Conservation (phyloP, 805 yeast species). For the Monosporozyma siamensis region DNA sequence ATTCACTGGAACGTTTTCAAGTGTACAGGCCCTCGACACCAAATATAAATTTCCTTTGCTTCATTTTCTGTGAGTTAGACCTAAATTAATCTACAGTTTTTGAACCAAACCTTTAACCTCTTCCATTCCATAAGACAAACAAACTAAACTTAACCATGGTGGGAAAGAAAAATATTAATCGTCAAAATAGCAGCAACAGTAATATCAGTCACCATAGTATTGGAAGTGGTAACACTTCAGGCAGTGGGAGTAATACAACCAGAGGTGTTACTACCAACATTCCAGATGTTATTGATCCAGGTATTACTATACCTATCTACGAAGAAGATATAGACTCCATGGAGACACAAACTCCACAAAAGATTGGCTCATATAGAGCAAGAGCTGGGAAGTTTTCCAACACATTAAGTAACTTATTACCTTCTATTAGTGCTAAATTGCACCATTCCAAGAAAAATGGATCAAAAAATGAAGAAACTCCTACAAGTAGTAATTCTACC, state of each 20-base stretch:
- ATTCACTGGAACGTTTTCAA: too few species aligned
- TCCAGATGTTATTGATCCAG: slow-evolving; percentile 28
- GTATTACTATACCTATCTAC: slow-evolving; percentile 28
- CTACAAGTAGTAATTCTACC: slow-evolving; percentile 10
- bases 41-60: too few species aligned
- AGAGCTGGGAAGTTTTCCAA: slow-evolving; percentile 32
- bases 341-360: slow-evolving; percentile 17
- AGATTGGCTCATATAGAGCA: slow-evolving; percentile 29
- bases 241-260: not conserved
- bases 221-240: not conserved
- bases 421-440: slow-evolving; percentile 31
- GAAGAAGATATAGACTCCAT: slow-evolving; percentile 19
- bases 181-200: not conserved
- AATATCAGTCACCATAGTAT: not conserved
- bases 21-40: too few species aligned
- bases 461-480: slow-evolving; percentile 11
- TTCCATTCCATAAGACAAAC: too few species aligned
- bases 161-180: not conserved
- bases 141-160: too few species aligned
- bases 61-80: too few species aligned
- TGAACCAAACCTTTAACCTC: too few species aligned
- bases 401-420: slow-evolving; percentile 29
- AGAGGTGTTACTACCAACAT: slow-evolving; percentile 8
- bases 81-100: too few species aligned
- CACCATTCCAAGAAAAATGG: slow-evolving; percentile 17